Percentiles rank a stretch among this genome's conserved stretches.
Conservation (phyloP, 1,284 basidiomycete species). For the Rugosomyces carneus region DNA sequence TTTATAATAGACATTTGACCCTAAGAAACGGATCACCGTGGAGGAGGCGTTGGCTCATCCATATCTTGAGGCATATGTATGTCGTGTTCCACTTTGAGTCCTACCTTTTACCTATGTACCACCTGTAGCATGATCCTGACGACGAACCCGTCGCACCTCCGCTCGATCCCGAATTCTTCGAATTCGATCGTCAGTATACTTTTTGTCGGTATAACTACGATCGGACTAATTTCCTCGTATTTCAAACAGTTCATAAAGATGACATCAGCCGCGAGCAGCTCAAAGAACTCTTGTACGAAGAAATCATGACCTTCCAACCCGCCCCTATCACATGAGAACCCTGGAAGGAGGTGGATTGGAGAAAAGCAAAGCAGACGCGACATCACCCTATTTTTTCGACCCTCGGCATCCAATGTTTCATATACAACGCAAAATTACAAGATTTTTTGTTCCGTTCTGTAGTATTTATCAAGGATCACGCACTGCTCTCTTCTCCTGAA, state of each 20-base stretch:
- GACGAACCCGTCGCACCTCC: slow-evolving; percentile 91
- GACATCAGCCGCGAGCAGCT: slow-evolving; percentile 79
- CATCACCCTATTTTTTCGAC: not conserved
- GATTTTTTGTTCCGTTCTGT: not conserved
- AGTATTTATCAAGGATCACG: not conserved
- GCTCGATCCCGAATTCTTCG: slow-evolving; percentile 87
- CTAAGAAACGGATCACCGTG: slow-evolving; percentile 88
- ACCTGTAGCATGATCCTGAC: slow-evolving; percentile 74
- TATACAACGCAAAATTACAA: not conserved
- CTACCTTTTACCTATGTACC: not conserved
- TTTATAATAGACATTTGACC: slow-evolving; percentile 78
- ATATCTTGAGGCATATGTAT: slow-evolving; percentile 84
- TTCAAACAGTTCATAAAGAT: slow-evolving; percentile 85
- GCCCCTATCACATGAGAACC: slow-evolving; percentile 39
- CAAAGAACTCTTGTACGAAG: slow-evolving; percentile 56
- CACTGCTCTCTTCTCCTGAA: too few relatives aligned
- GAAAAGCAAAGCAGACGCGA: not conserved
- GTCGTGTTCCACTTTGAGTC: slow-evolving; percentile 31
- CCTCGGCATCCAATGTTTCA: not conserved
- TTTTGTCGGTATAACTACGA: too few relatives aligned
- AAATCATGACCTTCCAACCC: slow-evolving; percentile 71
- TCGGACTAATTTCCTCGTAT: too few relatives aligned
- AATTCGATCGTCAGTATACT: slow-evolving; percentile 70
- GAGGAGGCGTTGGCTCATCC: slow-evolving; percentile 90
- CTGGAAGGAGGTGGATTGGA: not conserved